Base-by-base conservation (phyloP, 1,284 basidiomycete genomes). In the Mycosarcoma maydis region DNA sequence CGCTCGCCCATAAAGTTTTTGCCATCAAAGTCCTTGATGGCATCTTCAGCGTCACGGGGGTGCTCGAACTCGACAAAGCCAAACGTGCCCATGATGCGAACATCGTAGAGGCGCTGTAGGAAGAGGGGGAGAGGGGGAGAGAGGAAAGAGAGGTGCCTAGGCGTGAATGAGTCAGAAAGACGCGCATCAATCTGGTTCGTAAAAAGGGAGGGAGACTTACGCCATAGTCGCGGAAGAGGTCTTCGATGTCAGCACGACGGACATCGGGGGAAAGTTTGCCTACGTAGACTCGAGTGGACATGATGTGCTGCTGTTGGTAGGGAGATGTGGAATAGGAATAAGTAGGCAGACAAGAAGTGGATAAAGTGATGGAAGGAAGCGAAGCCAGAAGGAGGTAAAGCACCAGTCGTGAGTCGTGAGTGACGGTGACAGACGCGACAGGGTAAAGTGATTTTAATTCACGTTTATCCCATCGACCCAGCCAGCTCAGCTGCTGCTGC, bases 51-150 rank as follows among this genome's bases (percentile, higher is more conserved):
- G 34, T 80, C 78, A 38, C 77, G 75, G n/a, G 73, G 56, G 37
- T 76, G 70, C 37, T 80, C 80, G 43, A 79, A 79, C 59, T 81
- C 80, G 61, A 73, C 62, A 24, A 81, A 81, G 20, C 78, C 78
- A 34, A 80, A 81, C 3, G 66, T 57, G 43, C 74, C 77, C 78
- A 81, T 75, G 49, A 80, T 72, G n/a, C 77, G 75, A 27, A 77
- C 56, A 61, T 79, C 77, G 36, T 72, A 36, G 19, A 73, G 66
- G 36, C 70, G 66, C 70, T 72, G 48, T 27, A 7, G 2, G 13
- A 17, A 3, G 26, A 8, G 19, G 27, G 20, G 41, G n/a, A 24
- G 24, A 8, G n/a, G 19, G 13, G 23, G 33, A n/a, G 19, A 22
- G n/a, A 16, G 24, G 7, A 29, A 29, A 29, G 7, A n/a, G n/a